A percentile compares a stretch with the other conserved stretches of the same genome.
These are phyloP conservation scores for Marchantia polymorpha DNA, from an alignment of 225 moss, liverwort and hornwort species.

Conservation along the genomic window DNA sequence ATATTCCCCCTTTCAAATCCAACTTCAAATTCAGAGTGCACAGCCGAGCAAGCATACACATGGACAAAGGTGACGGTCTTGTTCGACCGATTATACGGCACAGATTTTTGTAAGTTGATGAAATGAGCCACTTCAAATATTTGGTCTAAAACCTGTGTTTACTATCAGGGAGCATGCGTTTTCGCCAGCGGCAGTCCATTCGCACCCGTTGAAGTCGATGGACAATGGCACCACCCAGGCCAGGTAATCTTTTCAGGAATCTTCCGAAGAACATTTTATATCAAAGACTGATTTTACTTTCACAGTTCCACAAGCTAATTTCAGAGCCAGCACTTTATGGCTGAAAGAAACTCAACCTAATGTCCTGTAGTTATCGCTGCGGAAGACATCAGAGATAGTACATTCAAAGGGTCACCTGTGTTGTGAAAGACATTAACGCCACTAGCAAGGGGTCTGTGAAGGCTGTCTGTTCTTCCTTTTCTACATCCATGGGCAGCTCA, in stretches of 20 bases:
- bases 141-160: neutral
- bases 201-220: slow-evolving; percentile 61
- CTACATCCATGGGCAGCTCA: neutral
- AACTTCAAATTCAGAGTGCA: slow-evolving; percentile 85
- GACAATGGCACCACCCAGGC: slow-evolving; percentile 60
- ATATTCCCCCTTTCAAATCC: slow-evolving; percentile 93
- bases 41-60: slow-evolving; percentile 86
- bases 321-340: too few species aligned
- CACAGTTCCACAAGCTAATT: too few species aligned
- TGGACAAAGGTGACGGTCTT: slow-evolving; percentile 55
- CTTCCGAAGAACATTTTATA: too few species aligned
- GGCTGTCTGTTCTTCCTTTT: too few species aligned
- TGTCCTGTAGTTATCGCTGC: too few species aligned
- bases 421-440: too few species aligned
- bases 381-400: too few species aligned
- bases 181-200: slow-evolving; percentile 97
- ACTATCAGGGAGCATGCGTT: slow-evolving; percentile 69
- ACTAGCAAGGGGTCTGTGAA: too few species aligned
- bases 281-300: too few species aligned
- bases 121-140: neutral
- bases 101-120: neutral
- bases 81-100: neutral
- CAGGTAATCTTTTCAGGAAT: slow-evolving; percentile 45
- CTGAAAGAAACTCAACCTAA: too few species aligned
- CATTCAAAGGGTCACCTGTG: too few species aligned